A percentile compares a stretch with the other conserved stretches of the same genome.
phyloP scores from a whole-genome alignment of 805 yeast species.

The Scheffersomyces amazonensis region DNA sequence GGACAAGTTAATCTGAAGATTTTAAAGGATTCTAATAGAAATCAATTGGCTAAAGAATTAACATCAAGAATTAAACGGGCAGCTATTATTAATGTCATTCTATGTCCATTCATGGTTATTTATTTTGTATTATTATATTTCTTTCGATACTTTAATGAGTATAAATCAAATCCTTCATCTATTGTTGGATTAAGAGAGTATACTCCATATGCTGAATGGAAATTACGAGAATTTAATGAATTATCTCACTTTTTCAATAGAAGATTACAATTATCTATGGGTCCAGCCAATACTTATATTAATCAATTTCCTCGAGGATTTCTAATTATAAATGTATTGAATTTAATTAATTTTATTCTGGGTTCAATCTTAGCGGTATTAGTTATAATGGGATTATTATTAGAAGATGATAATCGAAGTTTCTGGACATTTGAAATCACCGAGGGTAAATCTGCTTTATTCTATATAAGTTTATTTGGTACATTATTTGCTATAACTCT shows the following conservation, averaged over 20 bases:
- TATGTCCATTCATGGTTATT: slow-evolving; percentile 82
- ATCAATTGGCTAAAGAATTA: slow-evolving; percentile 64
- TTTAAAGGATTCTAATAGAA: slow-evolving; percentile 67
- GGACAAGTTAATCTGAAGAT: slow-evolving; percentile 79
- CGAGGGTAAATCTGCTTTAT: slow-evolving; percentile 74
- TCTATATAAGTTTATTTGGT: slow-evolving; percentile 86
- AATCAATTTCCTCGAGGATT: slow-evolving; percentile 88
- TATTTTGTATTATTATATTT: slow-evolving; percentile 83
- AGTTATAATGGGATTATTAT: slow-evolving; percentile 56
- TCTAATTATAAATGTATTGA: slow-evolving; percentile 33
- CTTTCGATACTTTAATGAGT: slow-evolving; percentile 89
- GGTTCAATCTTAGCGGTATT: slow-evolving; percentile 90
- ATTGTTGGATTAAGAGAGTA: slow-evolving; percentile 72
- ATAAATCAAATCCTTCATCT: slow-evolving; percentile 81
- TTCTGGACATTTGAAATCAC: slow-evolving; percentile 88
- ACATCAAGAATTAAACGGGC: slow-evolving; percentile 81
- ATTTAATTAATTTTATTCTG: slow-evolving; percentile 55
- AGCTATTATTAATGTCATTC: slow-evolving; percentile 75
- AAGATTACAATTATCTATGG: slow-evolving; percentile 72
- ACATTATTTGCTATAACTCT: slow-evolving; percentile 83
- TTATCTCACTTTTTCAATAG: slow-evolving; percentile 82
- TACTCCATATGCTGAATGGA: slow-evolving; percentile 95
- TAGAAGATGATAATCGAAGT: slow-evolving; percentile 78
- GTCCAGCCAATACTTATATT: slow-evolving; percentile 78
- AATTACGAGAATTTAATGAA: slow-evolving; percentile 90